Evolutionary conservation across 768 basidiomycete species (phyloP).

Genomic region (Termitomyces eurrhizus): DNA sequence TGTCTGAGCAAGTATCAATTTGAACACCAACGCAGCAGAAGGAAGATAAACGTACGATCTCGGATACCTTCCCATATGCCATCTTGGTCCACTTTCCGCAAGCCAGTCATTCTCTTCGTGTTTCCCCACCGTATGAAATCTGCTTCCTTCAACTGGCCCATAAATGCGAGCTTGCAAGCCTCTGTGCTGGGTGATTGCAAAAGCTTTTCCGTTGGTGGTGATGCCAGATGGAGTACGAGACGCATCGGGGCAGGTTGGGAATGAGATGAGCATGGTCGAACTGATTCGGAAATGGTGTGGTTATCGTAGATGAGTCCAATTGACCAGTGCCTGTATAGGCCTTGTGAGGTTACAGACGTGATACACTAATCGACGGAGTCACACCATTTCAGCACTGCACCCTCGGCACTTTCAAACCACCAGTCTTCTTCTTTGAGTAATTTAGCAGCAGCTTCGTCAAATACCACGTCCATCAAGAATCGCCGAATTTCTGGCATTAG

Average conservation of each 20-base stretch:
- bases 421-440: slow-evolving; percentile 84
- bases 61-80: slow-evolving; percentile 96
- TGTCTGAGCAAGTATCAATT: slow-evolving; percentile 52
- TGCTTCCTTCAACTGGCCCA: slow-evolving; percentile 95
- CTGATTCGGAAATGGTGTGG: slow-evolving; percentile 60
- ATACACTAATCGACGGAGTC: slow-evolving; percentile 21
- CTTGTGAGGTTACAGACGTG: slow-evolving; percentile 8
- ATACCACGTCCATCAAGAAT: slow-evolving; percentile 88
- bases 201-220: slow-evolving; percentile 84
- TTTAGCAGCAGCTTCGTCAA: slow-evolving; percentile 80
- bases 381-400: slow-evolving; percentile 83
- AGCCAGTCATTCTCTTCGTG: slow-evolving; percentile 87
- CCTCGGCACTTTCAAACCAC: slow-evolving; percentile 96
- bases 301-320: slow-evolving; percentile 92
- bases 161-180: slow-evolving; percentile 88
- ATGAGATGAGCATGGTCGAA: slow-evolving; percentile 44
- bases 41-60: slow-evolving; percentile 64
- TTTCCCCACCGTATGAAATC: slow-evolving; percentile 98
- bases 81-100: slow-evolving; percentile 91
- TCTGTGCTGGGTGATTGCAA: slow-evolving; percentile 78
- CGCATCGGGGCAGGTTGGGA: slow-evolving; percentile 54
- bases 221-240: slow-evolving; percentile 82
- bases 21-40: neutral
- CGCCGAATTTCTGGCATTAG: slow-evolving; percentile 84
- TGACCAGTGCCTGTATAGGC: slow-evolving; percentile 87